phyloP scores from a whole-genome alignment of 179 eudicot genomes.

The Vitellaria paradoxa region DNA sequence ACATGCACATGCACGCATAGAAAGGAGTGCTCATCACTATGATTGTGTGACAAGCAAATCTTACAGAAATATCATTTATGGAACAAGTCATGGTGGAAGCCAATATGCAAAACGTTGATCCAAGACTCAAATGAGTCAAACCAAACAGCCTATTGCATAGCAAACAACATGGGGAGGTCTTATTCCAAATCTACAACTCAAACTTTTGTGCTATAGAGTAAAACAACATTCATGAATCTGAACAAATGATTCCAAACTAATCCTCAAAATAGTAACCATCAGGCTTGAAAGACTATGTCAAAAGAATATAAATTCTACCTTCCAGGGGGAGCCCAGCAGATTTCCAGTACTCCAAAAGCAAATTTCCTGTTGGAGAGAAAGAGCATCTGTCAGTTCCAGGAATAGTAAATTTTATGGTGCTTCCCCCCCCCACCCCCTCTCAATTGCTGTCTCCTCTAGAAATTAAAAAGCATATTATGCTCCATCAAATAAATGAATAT shows the following conservation, averaged over 20 bases:
- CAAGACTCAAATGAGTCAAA: background rate
- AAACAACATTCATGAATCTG: background rate
- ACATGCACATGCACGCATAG: no score
- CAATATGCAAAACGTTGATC: background rate
- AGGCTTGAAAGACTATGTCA: background rate
- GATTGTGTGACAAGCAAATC: background rate
- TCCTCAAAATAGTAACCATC: background rate
- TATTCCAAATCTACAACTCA: background rate
- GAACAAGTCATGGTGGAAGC: background rate
- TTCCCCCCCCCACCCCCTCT: no score
- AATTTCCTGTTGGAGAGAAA: slow-evolving; percentile 48
- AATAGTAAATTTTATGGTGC: background rate
- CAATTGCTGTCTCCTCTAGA: background rate
- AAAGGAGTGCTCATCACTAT: background rate
- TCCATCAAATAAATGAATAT: background rate
- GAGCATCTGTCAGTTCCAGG: background rate
- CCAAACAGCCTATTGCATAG: background rate
- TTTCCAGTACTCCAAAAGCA: slow-evolving; percentile 70
- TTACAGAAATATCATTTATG: background rate
- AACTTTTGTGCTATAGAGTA: background rate
- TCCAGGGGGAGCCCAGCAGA: slow-evolving; percentile 58
- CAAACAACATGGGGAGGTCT: background rate
- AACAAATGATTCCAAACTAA: slow-evolving; percentile 1
- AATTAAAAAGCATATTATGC: background rate
- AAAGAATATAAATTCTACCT: slow-evolving; percentile 38